Base-by-base conservation (phyloP, 2,329 filamentous ascomycete species). In the Penicillium italicum region DNA sequence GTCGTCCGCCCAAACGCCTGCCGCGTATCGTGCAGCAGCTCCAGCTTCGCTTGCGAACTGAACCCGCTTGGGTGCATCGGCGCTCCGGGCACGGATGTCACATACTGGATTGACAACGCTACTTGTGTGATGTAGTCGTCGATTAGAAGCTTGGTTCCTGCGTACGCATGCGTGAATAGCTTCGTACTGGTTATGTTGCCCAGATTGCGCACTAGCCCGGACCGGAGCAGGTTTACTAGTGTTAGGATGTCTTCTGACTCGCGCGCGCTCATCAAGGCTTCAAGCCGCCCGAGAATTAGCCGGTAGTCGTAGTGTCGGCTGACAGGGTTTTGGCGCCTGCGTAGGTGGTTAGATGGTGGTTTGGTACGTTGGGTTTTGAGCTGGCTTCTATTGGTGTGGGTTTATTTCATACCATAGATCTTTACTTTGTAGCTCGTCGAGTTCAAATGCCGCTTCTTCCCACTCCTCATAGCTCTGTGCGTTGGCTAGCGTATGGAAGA, bases 71-170 rank as follows among this genome's bases (percentile, higher is more conserved):
- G 74, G 47, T 77, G 69, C 72, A 65, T 75, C 0, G 80, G 77
- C 18, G 78, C 79, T 0, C 84, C 87, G 20, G 88, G 85, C 50
- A 90, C 79, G 20, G 77, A 76, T 28, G 86, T 86, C 36, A 97
- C 86, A 67, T 92, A 87, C 58, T 89, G 84, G 51, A 96, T 85
- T 1, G 90, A 88, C 56, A 88, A 83, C n/a, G 88, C 88, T 34
- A 96, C 87, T 68, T 93, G 86, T 0, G 87, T 86, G 59, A 96
- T 87, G 69, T 97, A 97, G 72, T 95, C 89, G 69, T 96, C 91
- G 59, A 97, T 95, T 45, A 96, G 77, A 50, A 89, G 83, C 71
- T 97, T 97, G 1, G 92, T 96, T 16, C 92, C 92, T 1, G 89
- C 88, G 69, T 94, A 94, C 12, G 90, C 88, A 55, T 87, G 83